Evolutionary conservation across 768 basidiomycete genomes (phyloP).

Genomic region (Termitomyces sp.): DNA sequence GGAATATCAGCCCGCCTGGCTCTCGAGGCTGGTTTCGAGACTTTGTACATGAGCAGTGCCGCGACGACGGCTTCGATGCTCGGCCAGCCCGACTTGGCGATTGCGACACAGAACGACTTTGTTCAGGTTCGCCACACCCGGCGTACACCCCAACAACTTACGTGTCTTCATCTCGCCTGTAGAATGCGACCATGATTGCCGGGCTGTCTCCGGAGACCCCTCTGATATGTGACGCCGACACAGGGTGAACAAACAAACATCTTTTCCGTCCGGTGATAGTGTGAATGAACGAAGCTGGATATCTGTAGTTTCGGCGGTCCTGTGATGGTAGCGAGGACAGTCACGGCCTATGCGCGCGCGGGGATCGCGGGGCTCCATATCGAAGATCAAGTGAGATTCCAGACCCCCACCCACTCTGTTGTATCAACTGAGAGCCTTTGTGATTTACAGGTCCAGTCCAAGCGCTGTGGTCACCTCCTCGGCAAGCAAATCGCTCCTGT

Average conservation of each 20-base stretch:
- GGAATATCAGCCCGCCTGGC: constrained; percentile 49
- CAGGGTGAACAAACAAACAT: constrained; percentile 34
- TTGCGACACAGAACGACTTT: constrained; percentile 52
- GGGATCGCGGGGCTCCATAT: constrained; percentile 51
- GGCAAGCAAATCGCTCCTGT: constrained; percentile 49
- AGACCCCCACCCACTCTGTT: neutral
- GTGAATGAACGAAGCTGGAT: neutral
- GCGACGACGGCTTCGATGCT: constrained; percentile 51
- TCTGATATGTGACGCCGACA: constrained; percentile 53
- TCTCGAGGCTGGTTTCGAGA: constrained; percentile 44
- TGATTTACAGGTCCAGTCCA: constrained; percentile 31
- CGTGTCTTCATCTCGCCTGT: neutral
- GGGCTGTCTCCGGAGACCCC: constrained; percentile 40
- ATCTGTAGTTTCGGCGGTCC: constrained; percentile 42
- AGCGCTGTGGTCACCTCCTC: constrained; percentile 49
- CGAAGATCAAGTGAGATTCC: constrained; percentile 42
- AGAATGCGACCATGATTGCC: constrained; percentile 44
- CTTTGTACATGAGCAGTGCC: constrained; percentile 46
- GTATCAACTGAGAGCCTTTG: neutral
- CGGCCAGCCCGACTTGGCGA: constrained; percentile 50
- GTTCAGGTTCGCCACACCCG: constrained; percentile 27
- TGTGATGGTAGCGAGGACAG: constrained; percentile 49
- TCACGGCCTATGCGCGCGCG: constrained; percentile 41
- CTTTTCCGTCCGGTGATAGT: neutral
- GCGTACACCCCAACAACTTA: no score